Evolutionary conservation across 2,329 filamentous ascomycete genomes (phyloP).

Genomic region (Colletotrichum paranaense): DNA sequence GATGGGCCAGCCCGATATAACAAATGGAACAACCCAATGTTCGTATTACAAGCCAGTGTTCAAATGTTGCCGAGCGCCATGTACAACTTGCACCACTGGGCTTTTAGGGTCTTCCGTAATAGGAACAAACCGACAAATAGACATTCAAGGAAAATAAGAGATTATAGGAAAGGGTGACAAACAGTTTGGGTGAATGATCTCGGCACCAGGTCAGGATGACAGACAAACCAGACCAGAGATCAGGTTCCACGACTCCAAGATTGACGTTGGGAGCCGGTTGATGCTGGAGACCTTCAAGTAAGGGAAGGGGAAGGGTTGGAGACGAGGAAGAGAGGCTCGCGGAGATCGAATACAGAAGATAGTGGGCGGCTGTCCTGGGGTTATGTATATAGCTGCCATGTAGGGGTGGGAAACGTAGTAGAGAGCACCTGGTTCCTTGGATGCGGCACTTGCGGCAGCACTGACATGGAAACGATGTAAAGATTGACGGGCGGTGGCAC

Average conservation of each 20-base stretch:
- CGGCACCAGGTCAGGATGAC: constrained; percentile 1
- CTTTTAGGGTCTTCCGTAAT: neutral
- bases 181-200: constrained; percentile 10
- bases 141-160: neutral
- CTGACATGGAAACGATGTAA: constrained; percentile 30
- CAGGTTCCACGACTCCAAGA: constrained; percentile 18
- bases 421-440: constrained; percentile 13
- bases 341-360: neutral
- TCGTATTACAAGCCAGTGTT: neutral
- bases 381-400: constrained; percentile 27
- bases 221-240: neutral
- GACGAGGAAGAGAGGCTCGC: constrained; percentile 25
- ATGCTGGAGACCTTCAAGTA: constrained; percentile 7
- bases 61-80: neutral
- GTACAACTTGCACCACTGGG: neutral
- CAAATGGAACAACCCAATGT: neutral
- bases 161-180: constrained; percentile 23
- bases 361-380: neutral
- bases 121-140: neutral
- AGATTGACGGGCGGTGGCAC: constrained; percentile 27
- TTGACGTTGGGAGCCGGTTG: constrained; percentile 24
- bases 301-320: constrained; percentile 8
- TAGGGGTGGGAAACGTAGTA: constrained; percentile 5
- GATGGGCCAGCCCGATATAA: constrained; percentile 22
- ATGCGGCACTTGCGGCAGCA: constrained; percentile 33